Base-by-base conservation (phyloP, 192 early-diverging fungal genomes). In the Pilobolus umbonatus region DNA sequence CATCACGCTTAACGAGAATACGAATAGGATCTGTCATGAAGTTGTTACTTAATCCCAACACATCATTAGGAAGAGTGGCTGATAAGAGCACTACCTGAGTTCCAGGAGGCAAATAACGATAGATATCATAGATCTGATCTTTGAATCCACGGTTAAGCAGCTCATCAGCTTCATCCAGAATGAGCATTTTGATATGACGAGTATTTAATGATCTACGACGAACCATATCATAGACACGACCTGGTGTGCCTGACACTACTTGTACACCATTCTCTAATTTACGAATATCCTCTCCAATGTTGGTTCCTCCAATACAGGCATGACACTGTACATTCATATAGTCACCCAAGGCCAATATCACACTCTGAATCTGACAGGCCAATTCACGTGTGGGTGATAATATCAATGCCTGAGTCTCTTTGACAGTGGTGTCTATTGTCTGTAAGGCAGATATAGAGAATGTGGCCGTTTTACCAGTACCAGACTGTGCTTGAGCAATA, bases 321-420 rank as follows among this genome's bases (percentile, higher is more conserved):
- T 95, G 92, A 65, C 91, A 94, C 67, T 96, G 91, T 2, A 96
- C 88, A 65, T 88, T 92, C 96, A 98, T 97, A 61, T 97, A 96
- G 68, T 96, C 93, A 47, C 95, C 96, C 17, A 98, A 75, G 1
- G 96, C 91, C 17, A 93, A 67, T 30, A 95, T 83, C 3, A 96
- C 96, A 60, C 80, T 85, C 63, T 96, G 93, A 55, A 96, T 98
- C 69, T 98, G 94, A 38, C 85, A 87, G 0, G 96, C 96, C 47
- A 98, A 82, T 84, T 98, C 96, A 52, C 96, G 88, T 2, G 96
- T 98, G 8, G 96, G 96, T 22, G 92, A 89, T 30, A 98, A 73
- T 32, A 98, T 88, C 35, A 98, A 80, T 7, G 92, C 94, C 68
- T 98, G 96, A 0, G 89, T 92, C 63, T 97, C 94, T 55, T 91